Percentiles rank a stretch among this genome's conserved stretches.
phyloP scores from a whole-genome alignment of 345 rosid species.

The Toxicodendron radicans region DNA sequence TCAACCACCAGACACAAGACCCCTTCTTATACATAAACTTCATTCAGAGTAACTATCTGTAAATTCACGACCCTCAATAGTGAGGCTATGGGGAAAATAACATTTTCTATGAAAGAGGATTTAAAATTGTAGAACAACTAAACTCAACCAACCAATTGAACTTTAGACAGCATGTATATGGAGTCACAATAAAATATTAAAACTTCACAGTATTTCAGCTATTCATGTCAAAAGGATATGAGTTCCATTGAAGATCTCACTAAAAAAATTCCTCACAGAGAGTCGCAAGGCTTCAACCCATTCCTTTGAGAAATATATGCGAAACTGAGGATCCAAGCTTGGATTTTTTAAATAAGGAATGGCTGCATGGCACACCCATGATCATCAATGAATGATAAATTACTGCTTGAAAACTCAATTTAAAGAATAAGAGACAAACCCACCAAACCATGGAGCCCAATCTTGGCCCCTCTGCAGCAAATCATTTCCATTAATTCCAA shows the following conservation, averaged over 20 bases:
- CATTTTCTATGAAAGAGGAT: background rate
- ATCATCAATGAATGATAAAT: slow-evolving; percentile 3
- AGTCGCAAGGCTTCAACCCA: slow-evolving; percentile 66
- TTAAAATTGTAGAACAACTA: background rate
- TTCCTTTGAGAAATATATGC: slow-evolving; percentile 61
- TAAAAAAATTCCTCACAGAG: slow-evolving; percentile 66
- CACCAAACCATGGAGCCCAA: slow-evolving; percentile 73
- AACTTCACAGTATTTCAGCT: background rate
- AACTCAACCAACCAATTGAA: background rate
- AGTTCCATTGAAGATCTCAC: slow-evolving; percentile 63
- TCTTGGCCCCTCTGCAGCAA: slow-evolving; percentile 45
- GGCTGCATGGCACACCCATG: slow-evolving; percentile 37
- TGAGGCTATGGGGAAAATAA: slow-evolving; percentile 1
- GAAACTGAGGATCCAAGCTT: slow-evolving; percentile 60
- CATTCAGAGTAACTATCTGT: background rate
- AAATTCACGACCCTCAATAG: background rate
- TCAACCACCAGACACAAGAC: no score
- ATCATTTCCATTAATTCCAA: slow-evolving; percentile 50
- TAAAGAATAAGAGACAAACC: slow-evolving; percentile 24
- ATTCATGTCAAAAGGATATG: slow-evolving; percentile 55
- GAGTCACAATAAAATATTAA: slow-evolving; percentile 2
- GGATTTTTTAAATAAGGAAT: slow-evolving; percentile 64
- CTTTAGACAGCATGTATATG: background rate
- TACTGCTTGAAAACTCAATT: background rate
- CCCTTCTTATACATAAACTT: background rate